phyloP scores from a whole-genome alignment of 2,329 filamentous ascomycete species.

The Zymoseptoria tritici region DNA sequence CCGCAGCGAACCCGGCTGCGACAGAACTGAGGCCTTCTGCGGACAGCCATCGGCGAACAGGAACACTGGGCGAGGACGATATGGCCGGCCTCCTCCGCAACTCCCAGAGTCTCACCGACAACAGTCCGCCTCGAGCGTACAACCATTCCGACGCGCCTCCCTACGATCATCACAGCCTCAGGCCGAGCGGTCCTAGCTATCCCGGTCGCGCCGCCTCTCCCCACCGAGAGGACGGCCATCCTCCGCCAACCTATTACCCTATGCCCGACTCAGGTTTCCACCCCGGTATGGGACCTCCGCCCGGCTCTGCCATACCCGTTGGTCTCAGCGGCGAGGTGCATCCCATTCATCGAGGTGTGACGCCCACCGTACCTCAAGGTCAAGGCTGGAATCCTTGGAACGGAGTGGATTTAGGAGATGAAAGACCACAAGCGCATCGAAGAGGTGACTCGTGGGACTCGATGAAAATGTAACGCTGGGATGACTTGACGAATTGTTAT shows the following conservation, averaged over 20 bases:
- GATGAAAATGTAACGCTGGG: background rate
- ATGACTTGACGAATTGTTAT: background rate
- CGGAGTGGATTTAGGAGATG: conserved; percentile 1
- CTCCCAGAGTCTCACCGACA: conserved; percentile 9
- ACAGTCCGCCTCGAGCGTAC: conserved; percentile 12
- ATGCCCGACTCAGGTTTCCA: conserved; percentile 13
- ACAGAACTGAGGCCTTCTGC: conserved; percentile 16
- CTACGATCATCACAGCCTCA: conserved; percentile 1
- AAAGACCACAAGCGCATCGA: background rate
- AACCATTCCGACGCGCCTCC: conserved; percentile 1
- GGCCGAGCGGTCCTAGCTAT: background rate
- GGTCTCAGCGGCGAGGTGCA: conserved; percentile 11
- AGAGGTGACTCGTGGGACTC: background rate
- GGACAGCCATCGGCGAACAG: conserved; percentile 3
- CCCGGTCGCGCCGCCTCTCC: background rate
- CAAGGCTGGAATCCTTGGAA: conserved; percentile 12
- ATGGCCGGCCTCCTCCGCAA: conserved; percentile 21
- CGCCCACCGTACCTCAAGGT: conserved; percentile 1
- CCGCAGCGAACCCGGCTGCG: conserved; percentile 15
- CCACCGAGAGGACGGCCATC: background rate
- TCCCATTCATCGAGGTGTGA: conserved; percentile 10
- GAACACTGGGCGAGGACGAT: conserved; percentile 21
- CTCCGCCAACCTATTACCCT: background rate
- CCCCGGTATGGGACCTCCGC: conserved; percentile 17
- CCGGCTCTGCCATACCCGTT: conserved; percentile 4